Evolutionary conservation across 495 filamentous ascomycete genomes (phyloP).

Genomic region (Durotheca rogersii): DNA sequence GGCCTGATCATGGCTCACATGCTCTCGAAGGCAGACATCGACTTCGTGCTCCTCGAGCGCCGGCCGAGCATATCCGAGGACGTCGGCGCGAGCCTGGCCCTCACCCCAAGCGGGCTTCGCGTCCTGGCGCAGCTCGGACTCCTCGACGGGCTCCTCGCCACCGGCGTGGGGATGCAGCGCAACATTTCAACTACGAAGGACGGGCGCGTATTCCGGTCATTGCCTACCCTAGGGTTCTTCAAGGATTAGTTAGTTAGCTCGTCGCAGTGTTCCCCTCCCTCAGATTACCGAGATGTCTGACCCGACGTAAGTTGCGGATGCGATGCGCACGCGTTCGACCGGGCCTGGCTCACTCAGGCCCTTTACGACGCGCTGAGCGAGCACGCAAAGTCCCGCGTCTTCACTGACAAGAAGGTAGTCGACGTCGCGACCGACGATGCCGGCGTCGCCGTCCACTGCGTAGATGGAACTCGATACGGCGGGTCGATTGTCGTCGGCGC

Average conservation of each 20-base stretch:
- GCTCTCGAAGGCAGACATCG: conserved; percentile 43
- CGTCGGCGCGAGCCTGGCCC: conserved; percentile 33
- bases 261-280: neutral
- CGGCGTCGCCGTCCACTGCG: conserved; percentile 30
- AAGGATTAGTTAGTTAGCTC: conserved; percentile 2
- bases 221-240: neutral
- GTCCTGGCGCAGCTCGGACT: conserved; percentile 50
- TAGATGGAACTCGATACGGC: conserved; percentile 39
- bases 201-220: neutral
- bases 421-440: conserved; percentile 30
- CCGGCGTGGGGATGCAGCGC: neutral
- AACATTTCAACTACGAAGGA: neutral
- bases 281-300: neutral
- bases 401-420: conserved; percentile 34
- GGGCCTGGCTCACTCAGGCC: conserved; percentile 27
- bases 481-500: conserved; percentile 52
- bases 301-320: conserved; percentile 9
- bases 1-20: conserved; percentile 47
- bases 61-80: conserved; percentile 36
- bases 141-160: conserved; percentile 24
- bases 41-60: conserved; percentile 49
- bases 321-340: conserved; percentile 6
- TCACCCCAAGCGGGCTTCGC: conserved; percentile 33
- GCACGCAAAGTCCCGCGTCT: conserved; percentile 37
- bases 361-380: conserved; percentile 39